These are phyloP conservation scores for Pluteus cervinus DNA, from an alignment of 768 basidiomycete genomes.

Conservation along the genomic window DNA sequence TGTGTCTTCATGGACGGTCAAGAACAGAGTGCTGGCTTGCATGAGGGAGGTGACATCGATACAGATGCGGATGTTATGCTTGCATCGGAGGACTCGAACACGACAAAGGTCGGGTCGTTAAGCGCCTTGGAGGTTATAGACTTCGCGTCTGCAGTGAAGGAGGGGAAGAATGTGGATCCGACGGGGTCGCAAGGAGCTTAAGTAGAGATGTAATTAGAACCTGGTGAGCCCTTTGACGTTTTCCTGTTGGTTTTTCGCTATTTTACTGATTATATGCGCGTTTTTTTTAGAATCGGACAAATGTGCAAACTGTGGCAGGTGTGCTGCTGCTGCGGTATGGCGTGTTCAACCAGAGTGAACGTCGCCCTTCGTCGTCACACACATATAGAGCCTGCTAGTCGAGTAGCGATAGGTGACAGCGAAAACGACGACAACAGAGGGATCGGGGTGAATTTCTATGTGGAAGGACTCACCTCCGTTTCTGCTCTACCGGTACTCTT, in stretches of 20 bases:
- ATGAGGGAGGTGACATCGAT: slow-evolving; percentile 16
- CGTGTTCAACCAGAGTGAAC: slow-evolving; percentile 45
- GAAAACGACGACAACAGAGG: no score
- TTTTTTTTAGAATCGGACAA: slow-evolving; percentile 21
- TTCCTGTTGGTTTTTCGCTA: neutral
- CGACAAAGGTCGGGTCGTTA: no score
- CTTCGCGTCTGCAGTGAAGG: slow-evolving; percentile 63
- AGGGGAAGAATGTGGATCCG: slow-evolving; percentile 67
- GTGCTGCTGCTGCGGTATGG: slow-evolving; percentile 74
- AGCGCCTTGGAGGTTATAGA: slow-evolving; percentile 25
- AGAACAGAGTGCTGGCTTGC: no score
- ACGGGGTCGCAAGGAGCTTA: slow-evolving; percentile 16
- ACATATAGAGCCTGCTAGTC: no score
- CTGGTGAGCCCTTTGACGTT: slow-evolving; percentile 2
- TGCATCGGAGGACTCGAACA: slow-evolving; percentile 17
- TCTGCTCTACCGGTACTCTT: no score
- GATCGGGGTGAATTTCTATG: no score
- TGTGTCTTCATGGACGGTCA: no score
- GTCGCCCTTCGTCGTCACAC: no score
- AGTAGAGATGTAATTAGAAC: neutral
- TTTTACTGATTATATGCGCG: neutral
- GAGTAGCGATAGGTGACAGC: no score
- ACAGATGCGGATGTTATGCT: slow-evolving; percentile 18
- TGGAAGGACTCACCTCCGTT: no score
- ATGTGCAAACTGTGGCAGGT: slow-evolving; percentile 54